A percentile compares a stretch with the other conserved stretches of the same genome.
These are phyloP conservation scores for Kodamaea leandrae DNA, from an alignment of 805 yeast genomes.

Conservation along the genomic window DNA sequence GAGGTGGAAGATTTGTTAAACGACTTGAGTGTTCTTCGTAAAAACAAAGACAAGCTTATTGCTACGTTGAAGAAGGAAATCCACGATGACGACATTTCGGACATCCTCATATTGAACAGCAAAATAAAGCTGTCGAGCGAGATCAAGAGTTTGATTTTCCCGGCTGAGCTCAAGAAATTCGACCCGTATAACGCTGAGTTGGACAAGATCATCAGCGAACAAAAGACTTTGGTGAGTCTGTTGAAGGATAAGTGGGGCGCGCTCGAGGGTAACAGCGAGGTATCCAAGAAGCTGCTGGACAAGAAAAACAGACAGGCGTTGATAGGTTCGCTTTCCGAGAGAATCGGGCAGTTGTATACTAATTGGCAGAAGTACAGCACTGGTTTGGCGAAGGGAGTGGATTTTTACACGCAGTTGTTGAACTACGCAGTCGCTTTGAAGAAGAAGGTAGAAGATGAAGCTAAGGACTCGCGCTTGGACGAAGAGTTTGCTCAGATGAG, in stretches of 20 bases:
- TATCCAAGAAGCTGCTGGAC: slow-evolving; percentile 42
- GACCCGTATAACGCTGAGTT: slow-evolving; percentile 64
- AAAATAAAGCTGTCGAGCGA: slow-evolving; percentile 57
- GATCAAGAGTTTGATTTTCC: slow-evolving; percentile 53
- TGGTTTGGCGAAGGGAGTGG: slow-evolving; percentile 61
- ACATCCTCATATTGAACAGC: slow-evolving; percentile 62
- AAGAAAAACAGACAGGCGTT: slow-evolving; percentile 38
- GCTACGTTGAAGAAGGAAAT: slow-evolving; percentile 65
- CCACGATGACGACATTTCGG: slow-evolving; percentile 82
- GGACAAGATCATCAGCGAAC: slow-evolving; percentile 65
- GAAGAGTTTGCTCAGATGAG: slow-evolving; percentile 4
- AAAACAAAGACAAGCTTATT: slow-evolving; percentile 60
- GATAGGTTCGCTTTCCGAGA: slow-evolving; percentile 28
- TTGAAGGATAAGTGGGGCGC: slow-evolving; percentile 31
- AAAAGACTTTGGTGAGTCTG: slow-evolving; percentile 45
- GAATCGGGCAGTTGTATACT: slow-evolving; percentile 46
- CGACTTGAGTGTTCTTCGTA: slow-evolving; percentile 59
- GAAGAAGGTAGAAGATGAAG: not conserved
- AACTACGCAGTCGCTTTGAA: slow-evolving; percentile 20
- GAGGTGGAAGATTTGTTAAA: slow-evolving; percentile 55
- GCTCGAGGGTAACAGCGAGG: slow-evolving; percentile 25
- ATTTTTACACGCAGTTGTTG: slow-evolving; percentile 57
- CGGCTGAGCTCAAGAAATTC: slow-evolving; percentile 74
- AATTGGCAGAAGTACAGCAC: slow-evolving; percentile 57
- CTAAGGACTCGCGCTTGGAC: not conserved